Evolutionary conservation across 352 stramenopile species (phyloP).

Genomic region (Phytophthora pisi): DNA sequence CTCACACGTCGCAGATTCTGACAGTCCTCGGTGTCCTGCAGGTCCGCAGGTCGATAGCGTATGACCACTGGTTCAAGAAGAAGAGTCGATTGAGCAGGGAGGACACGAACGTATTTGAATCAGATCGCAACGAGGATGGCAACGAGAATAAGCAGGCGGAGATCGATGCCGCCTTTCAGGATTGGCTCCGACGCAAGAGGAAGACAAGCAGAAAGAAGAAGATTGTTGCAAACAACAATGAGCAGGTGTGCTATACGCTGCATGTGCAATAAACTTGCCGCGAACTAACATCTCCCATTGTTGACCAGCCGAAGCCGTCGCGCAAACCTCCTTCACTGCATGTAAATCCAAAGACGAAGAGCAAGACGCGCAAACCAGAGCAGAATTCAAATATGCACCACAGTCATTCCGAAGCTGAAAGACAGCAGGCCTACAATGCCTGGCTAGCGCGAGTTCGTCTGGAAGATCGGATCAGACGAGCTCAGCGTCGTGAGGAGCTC

Average conservation of each 20-base stretch:
- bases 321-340: constrained; percentile 57
- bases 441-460: constrained; percentile 57
- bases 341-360: constrained; percentile 49
- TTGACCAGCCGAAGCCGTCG: constrained; percentile 13
- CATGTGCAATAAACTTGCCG: background rate
- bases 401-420: constrained; percentile 7
- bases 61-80: constrained; percentile 49
- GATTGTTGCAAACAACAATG: background rate
- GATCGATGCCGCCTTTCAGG: constrained; percentile 41
- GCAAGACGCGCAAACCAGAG: constrained; percentile 23
- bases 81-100: constrained; percentile 25
- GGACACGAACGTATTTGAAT: too few relatives aligned
- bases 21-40: constrained; percentile 17
- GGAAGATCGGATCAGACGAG: constrained; percentile 53
- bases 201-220: constrained; percentile 36
- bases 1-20: constrained; percentile 10
- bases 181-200: constrained; percentile 49
- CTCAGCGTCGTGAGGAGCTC: constrained; percentile 35
- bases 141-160: constrained; percentile 32
- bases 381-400: constrained; percentile 7
- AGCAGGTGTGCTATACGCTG: background rate
- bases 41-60: constrained; percentile 55
- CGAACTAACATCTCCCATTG: background rate
- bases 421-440: constrained; percentile 31
- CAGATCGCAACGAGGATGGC: background rate